These are phyloP conservation scores for Phytophthora pini DNA, from an alignment of 352 stramenopile genomes.

Conservation along the genomic window DNA sequence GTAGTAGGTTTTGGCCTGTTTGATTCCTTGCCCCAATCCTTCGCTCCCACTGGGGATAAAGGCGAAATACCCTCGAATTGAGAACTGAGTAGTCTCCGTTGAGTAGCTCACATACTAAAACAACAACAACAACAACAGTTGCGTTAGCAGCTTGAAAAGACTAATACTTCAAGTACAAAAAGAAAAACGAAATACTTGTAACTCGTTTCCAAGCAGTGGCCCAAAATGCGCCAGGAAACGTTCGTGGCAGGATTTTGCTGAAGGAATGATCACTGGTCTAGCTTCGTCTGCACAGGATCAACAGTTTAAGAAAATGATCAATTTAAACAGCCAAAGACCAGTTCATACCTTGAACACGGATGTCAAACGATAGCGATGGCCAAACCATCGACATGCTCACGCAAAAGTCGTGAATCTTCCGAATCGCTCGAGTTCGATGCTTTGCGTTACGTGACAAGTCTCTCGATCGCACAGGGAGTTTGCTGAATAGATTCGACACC, in stretches of 20 bases:
- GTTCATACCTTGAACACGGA: conserved; percentile 52
- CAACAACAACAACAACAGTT: not conserved
- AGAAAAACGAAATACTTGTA: conserved; percentile 37
- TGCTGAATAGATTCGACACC: conserved; percentile 62
- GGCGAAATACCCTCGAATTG: conserved; percentile 60
- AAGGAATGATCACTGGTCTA: conserved; percentile 29
- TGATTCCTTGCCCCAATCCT: conserved; percentile 41
- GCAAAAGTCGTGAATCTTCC: conserved; percentile 56
- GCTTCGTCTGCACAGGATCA: not conserved
- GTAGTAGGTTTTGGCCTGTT: conserved; percentile 75
- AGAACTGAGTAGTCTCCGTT: conserved; percentile 31
- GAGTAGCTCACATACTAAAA: conserved; percentile 48
- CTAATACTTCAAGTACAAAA: not conserved
- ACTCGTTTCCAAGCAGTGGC: conserved; percentile 41
- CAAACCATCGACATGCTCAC: conserved; percentile 75
- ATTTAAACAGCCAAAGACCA: not conserved
- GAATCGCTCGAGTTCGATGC: conserved; percentile 42
- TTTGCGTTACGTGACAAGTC: conserved; percentile 47
- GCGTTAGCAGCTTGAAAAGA: not conserved
- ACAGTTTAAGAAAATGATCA: not conserved
- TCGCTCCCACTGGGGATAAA: conserved; percentile 51
- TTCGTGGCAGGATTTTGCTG: conserved; percentile 40
- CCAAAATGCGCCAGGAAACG: conserved; percentile 56
- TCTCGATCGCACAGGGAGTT: conserved; percentile 62
- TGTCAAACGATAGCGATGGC: conserved; percentile 64